Conservation (phyloP, 768 basidiomycete genomes). For the Pilatotrama ljubarskyi region DNA sequence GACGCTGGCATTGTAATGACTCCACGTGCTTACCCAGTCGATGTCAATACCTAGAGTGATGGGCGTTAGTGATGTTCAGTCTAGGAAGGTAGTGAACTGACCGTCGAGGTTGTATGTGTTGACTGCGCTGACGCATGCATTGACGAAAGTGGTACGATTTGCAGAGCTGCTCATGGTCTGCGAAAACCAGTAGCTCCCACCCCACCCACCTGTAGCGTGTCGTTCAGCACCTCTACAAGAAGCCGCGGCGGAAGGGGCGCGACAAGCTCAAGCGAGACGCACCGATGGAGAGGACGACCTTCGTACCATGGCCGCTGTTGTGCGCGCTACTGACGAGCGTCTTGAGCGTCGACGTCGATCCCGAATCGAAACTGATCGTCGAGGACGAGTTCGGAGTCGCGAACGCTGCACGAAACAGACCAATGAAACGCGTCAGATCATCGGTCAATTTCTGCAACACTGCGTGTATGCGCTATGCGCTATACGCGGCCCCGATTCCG, state of each 20-base stretch:
- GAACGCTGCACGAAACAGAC: conserved; percentile 50
- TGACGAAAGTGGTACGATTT: conserved; percentile 57
- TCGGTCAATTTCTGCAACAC: not conserved
- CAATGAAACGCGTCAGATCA: conserved; percentile 19
- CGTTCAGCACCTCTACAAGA: no score
- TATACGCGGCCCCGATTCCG: not conserved
- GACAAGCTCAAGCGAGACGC: conserved; percentile 25
- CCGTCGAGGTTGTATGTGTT: conserved; percentile 65
- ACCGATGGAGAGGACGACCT: conserved; percentile 68
- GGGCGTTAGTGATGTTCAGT: not conserved
- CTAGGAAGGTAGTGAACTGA: not conserved
- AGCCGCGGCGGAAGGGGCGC: no score
- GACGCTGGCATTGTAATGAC: not conserved
- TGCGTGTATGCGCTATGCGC: no score
- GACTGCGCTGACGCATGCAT: conserved; percentile 55
- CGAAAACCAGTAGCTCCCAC: conserved; percentile 67
- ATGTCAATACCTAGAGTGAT: conserved; percentile 46
- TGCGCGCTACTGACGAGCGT: conserved; percentile 59
- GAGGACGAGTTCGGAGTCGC: conserved; percentile 62
- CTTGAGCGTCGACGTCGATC: conserved; percentile 52
- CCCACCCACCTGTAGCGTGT: conserved; percentile 76
- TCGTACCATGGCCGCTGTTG: conserved; percentile 56
- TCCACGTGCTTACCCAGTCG: conserved; percentile 49
- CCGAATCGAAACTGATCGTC: conserved; percentile 51
- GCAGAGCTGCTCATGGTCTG: conserved; percentile 50